Conservation (phyloP, 179 eudicot genomes). For the Monotropa hypopitys region DNA sequence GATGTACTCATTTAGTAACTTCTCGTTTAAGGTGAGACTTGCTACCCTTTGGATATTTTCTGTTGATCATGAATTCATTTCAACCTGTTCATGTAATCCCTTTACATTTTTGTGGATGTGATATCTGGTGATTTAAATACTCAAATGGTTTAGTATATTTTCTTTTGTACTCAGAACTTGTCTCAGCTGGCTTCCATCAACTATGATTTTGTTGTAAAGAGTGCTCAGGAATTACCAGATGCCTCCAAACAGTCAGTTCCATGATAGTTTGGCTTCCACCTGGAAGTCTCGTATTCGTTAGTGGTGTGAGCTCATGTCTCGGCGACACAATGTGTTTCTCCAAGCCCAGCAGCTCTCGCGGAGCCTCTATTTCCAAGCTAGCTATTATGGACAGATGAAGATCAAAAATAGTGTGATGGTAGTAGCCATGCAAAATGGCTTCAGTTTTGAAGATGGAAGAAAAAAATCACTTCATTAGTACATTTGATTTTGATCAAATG, state of each 20-base stretch:
- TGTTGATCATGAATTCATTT: background rate
- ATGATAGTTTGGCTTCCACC: conserved; percentile 17
- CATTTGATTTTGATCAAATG: background rate
- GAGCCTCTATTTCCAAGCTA: background rate
- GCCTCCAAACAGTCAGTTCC: conserved; percentile 29
- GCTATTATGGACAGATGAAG: background rate
- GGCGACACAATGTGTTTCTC: background rate
- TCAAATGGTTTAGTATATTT: background rate
- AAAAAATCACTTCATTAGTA: background rate
- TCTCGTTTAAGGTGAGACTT: conserved; percentile 82
- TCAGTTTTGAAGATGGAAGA: background rate
- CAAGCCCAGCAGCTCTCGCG: background rate
- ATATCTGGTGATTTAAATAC: background rate
- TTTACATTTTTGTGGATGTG: background rate
- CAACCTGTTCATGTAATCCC: background rate
- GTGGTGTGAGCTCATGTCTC: background rate
- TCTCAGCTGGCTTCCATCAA: conserved; percentile 94
- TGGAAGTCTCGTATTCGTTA: background rate
- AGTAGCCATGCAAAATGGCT: background rate
- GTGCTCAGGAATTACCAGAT: conserved; percentile 43
- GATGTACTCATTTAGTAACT: conserved; percentile 88
- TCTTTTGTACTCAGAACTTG: conserved; percentile 46
- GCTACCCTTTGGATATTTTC: background rate
- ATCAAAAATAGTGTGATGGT: background rate
- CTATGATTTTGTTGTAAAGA: conserved; percentile 70